These are phyloP conservation scores for Penicillium fuscoglaucum DNA, from an alignment of 2,329 filamentous ascomycete species.

Conservation along the genomic window DNA sequence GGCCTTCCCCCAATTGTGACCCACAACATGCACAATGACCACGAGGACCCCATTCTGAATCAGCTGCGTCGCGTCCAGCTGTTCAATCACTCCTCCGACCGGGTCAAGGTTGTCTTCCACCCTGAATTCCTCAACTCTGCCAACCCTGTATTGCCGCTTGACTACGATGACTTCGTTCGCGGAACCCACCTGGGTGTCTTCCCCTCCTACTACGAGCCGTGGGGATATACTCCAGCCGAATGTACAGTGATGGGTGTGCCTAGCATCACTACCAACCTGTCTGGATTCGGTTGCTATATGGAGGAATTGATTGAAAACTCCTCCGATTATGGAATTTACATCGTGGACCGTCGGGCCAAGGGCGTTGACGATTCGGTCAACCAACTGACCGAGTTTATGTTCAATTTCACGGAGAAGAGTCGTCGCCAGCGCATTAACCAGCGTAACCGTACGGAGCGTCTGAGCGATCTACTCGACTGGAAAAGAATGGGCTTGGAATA, in stretches of 20 bases:
- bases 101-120: conserved; percentile 97
- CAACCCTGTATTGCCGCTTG: conserved; percentile 90
- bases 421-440: conserved; percentile 98
- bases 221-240: conserved; percentile 97
- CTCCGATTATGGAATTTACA: conserved; percentile 97
- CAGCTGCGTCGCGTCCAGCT: conserved; percentile 94
- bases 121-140: conserved; percentile 95
- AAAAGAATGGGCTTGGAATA: conserved; percentile 99
- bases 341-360: conserved; percentile 92
- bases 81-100: conserved; percentile 92
- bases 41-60: conserved; percentile 90
- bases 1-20: conserved; percentile 92
- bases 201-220: conserved; percentile 97
- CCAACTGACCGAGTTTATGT: conserved; percentile 89
- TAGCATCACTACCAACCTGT: conserved; percentile 96
- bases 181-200: conserved; percentile 96
- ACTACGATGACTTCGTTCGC: conserved; percentile 98
- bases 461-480: conserved; percentile 96
- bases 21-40: conserved; percentile 96
- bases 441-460: conserved; percentile 89
- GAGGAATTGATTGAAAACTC: conserved; percentile 98
- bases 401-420: conserved; percentile 89
- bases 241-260: conserved; percentile 99
- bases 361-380: conserved; percentile 97
- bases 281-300: conserved; percentile 99